Conservation (phyloP, 495 filamentous ascomycete species). For the Platismatia glauca region DNA sequence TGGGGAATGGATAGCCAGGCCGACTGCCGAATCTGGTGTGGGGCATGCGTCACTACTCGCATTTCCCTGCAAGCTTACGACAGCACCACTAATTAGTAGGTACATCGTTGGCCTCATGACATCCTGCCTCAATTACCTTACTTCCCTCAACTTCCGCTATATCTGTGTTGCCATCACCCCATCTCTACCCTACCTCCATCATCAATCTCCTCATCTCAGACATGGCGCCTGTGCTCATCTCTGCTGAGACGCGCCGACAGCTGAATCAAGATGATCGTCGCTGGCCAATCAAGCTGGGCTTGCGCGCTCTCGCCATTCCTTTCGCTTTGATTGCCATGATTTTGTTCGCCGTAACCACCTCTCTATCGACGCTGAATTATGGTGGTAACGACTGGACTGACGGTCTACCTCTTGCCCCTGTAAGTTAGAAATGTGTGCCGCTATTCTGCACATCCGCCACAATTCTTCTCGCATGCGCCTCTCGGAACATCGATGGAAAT, state of each 20-base stretch:
- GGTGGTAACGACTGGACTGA: constrained; percentile 25
- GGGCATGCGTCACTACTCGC: constrained; percentile 6
- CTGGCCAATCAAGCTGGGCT: constrained; percentile 21
- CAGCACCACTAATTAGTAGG: not conserved
- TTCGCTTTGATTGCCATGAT: constrained; percentile 25
- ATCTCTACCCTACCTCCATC: not conserved
- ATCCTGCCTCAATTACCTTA: not conserved
- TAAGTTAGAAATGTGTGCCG: constrained; percentile 12
- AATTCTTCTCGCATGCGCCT: not conserved
- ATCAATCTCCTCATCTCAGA: not conserved
- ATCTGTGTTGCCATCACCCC: not conserved
- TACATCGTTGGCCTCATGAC: not conserved
- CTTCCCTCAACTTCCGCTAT: not conserved
- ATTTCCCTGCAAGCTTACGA: not conserved
- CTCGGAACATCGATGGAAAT: constrained; percentile 1
- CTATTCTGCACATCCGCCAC: not conserved
- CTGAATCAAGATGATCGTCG: constrained; percentile 19
- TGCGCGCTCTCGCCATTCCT: constrained; percentile 19
- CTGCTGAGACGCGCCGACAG: constrained; percentile 14
- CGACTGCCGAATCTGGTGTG: constrained; percentile 3
- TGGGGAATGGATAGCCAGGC: not conserved
- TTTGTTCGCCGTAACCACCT: constrained; percentile 20
- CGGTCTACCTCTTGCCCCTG: constrained; percentile 22
- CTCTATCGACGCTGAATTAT: constrained; percentile 14
- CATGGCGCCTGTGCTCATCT: constrained; percentile 11